These are phyloP conservation scores for Sideroxylon spinosum DNA, from an alignment of 179 eudicot genomes.

Conservation along the genomic window DNA sequence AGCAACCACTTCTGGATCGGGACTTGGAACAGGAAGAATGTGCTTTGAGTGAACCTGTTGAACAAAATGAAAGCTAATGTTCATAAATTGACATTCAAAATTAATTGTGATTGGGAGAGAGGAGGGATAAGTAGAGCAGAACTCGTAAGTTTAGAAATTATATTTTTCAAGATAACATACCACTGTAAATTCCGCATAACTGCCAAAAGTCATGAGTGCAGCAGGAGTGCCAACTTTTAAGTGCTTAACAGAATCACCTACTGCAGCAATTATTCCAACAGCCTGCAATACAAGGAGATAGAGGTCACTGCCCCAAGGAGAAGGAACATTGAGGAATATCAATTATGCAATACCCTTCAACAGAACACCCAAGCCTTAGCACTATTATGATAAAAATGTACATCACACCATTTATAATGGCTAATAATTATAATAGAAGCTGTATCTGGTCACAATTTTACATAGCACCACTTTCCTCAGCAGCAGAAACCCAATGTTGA, in stretches of 20 bases:
- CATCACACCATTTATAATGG: no score
- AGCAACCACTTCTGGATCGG: constrained; percentile 96
- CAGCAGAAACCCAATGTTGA: no score
- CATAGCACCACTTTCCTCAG: no score
- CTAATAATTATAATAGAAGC: no score
- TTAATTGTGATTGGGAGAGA: neutral
- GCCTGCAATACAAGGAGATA: constrained; percentile 48
- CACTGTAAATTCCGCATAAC: constrained; percentile 82
- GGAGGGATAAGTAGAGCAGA: neutral
- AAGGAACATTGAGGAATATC: neutral
- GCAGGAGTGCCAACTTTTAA: constrained; percentile 80
- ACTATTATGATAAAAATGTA: no score
- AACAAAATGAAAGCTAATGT: constrained; percentile 16
- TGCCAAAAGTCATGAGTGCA: constrained; percentile 90
- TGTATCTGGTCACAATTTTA: no score
- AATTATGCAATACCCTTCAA: neutral
- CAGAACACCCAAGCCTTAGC: neutral
- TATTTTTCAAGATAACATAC: constrained; percentile 33
- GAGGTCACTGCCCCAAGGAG: neutral
- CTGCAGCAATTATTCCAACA: constrained; percentile 87
- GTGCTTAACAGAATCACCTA: constrained; percentile 65
- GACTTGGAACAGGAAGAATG: constrained; percentile 90
- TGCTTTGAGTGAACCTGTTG: constrained; percentile 76
- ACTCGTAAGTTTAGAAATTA: neutral
- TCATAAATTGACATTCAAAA: neutral